Conservation (phyloP, 1,139 yeast species). For the Suhomyces maxii region DNA sequence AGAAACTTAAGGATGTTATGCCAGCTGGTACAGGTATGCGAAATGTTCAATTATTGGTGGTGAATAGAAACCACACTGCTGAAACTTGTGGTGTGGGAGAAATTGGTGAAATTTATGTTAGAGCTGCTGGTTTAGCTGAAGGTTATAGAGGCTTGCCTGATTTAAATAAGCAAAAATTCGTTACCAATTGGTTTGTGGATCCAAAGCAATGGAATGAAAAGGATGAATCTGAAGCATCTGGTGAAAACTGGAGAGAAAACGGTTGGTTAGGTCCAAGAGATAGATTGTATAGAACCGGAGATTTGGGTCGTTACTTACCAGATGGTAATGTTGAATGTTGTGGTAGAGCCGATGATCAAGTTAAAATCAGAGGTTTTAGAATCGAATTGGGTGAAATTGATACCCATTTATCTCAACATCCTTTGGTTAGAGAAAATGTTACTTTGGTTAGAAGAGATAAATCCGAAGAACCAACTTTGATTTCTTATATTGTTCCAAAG, state of each 20-base stretch:
- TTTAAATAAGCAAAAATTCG: constrained; percentile 80
- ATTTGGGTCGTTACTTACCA: constrained; percentile 92
- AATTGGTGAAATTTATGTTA: constrained; percentile 95
- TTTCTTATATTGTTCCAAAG: constrained; percentile 91
- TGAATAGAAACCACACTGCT: constrained; percentile 81
- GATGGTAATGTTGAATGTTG: constrained; percentile 98
- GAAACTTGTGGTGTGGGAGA: constrained; percentile 98
- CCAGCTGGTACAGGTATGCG: constrained; percentile 99
- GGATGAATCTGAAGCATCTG: constrained; percentile 43
- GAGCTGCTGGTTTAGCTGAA: constrained; percentile 98
- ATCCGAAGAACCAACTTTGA: constrained; percentile 87
- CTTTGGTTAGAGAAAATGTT: constrained; percentile 84
- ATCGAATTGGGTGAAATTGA: constrained; percentile 98
- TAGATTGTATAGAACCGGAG: constrained; percentile 94
- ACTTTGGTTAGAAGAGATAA: constrained; percentile 92
- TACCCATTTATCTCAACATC: constrained; percentile 92
- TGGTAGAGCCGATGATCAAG: constrained; percentile 99
- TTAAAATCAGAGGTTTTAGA: constrained; percentile 96
- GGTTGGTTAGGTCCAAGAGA: constrained; percentile 94
- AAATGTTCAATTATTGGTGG: constrained; percentile 91
- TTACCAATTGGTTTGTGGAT: constrained; percentile 85
- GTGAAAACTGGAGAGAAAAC: constrained; percentile 71
- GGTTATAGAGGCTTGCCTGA: constrained; percentile 93
- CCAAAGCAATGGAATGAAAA: constrained; percentile 56
- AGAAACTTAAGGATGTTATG: constrained; percentile 88